These are phyloP conservation scores for Prunus armeniaca DNA, from an alignment of 306 rosid species.

Conservation along the genomic window DNA sequence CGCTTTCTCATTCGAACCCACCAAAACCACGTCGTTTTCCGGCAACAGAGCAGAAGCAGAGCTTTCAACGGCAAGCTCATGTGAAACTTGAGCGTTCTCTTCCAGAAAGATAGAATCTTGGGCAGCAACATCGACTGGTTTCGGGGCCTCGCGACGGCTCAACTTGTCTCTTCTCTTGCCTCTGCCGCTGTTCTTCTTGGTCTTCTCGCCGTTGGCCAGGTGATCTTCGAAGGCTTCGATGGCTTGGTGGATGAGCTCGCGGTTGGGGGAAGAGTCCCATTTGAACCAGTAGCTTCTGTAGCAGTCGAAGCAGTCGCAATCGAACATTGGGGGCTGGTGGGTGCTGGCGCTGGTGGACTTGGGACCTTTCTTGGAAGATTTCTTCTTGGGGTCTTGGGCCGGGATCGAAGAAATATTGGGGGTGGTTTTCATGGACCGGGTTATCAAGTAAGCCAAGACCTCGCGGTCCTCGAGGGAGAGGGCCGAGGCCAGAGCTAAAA, in stretches of 20 bases:
- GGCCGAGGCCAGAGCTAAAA: conserved; percentile 39
- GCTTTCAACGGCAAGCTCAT: background rate
- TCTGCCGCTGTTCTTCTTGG: conserved; percentile 31
- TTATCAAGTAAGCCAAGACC: conserved; percentile 60
- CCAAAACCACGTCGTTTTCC: background rate
- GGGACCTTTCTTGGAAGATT: conserved; percentile 11
- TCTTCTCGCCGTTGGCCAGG: conserved; percentile 38
- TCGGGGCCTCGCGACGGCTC: conserved; percentile 19
- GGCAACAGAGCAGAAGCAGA: background rate
- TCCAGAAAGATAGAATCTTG: background rate
- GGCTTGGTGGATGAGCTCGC: conserved; percentile 56
- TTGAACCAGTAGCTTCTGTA: conserved; percentile 59
- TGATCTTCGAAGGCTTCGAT: conserved; percentile 70
- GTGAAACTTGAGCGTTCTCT: background rate
- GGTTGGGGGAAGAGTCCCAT: conserved; percentile 62
- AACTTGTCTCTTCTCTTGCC: conserved; percentile 35
- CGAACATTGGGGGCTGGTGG: conserved; percentile 42
- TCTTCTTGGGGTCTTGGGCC: conserved; percentile 28
- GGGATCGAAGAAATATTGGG: conserved; percentile 14
- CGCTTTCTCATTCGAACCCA: conserved; percentile 1
- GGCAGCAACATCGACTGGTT: background rate
- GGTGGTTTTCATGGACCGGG: conserved; percentile 38
- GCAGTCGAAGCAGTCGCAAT: conserved; percentile 63
- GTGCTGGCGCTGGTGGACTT: background rate
- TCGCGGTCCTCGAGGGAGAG: conserved; percentile 58